Base-by-base conservation (phyloP, 2,329 filamentous ascomycete genomes). In the Trichophyton mentagrophytes region DNA sequence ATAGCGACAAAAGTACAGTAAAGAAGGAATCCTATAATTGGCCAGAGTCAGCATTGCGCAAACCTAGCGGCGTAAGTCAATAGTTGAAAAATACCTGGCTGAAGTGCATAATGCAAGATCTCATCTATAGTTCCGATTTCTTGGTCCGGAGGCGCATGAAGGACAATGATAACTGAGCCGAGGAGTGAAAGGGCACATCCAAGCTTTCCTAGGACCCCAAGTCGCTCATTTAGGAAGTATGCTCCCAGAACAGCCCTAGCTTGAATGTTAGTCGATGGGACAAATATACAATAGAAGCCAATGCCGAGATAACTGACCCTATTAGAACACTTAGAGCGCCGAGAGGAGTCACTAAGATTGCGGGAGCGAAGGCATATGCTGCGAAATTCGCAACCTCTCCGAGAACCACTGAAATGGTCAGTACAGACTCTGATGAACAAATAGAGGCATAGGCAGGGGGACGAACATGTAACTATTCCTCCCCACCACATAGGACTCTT, bases 321-420 rank as follows among this genome's bases (percentile, higher is more conserved):
- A 99, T 96, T 66, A 99, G 79, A 61, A 99, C 95, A 71, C 89
- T 93, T 64, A 99, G 81, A 61, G 93, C 93, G 64, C 93, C 93
- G 25, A 99, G 79, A 27, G 93, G 93, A 3, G 93, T 99, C 46
- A 99, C 93, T 59, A 99, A 82, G 74, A 99, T 99, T n/a, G 93
- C 95, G 46, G 93, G 93, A 66, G 93, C 93, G 76, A 97, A 99
- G 6, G 93, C 93, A 73, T 99, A 99, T 64, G 93, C 93, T 58
- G 91, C 91, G 72, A 99, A 99, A 75, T 99, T 99, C 77, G 90
- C 95, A 62, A 96, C 79, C 77, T 99, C 93, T 70, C 93, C 93
- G 51, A 95, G 77, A 63, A 90, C 88, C 83, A 99, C 90, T 95
- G 62, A 3, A 38, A 56, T 38, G 56, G 59, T 68, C 38, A 62